A percentile compares a stretch with the other conserved stretches of the same genome.
Evolutionary conservation across 75 land plant species (phyloP).

Genomic region (Cryptomeria japonica): DNA sequence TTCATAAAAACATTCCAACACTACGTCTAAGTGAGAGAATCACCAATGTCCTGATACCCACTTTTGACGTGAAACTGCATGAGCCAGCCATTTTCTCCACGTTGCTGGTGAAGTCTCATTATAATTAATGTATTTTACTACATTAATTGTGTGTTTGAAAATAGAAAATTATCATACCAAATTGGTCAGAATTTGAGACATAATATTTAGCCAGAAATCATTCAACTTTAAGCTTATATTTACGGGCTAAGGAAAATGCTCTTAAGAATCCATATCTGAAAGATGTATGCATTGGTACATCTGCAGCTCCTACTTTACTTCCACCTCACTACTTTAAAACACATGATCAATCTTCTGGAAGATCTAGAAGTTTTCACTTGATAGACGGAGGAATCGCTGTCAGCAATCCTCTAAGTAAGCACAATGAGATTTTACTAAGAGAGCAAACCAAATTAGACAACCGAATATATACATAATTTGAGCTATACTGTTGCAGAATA

Average conservation of each 20-base stretch:
- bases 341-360: not conserved
- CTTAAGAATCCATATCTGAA: not conserved
- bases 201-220: no score
- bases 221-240: no score
- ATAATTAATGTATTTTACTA: no score
- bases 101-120: constrained; percentile 21
- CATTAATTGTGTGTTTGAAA: no score
- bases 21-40: constrained; percentile 40
- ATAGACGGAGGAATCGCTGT: constrained; percentile 27
- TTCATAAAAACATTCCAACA: constrained; percentile 21
- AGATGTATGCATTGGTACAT: constrained; percentile 15
- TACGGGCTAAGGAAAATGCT: not conserved
- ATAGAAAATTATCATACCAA: no score
- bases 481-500: no score
- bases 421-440: no score
- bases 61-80: constrained; percentile 50
- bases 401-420: constrained; percentile 21
- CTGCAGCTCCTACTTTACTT: constrained; percentile 39
- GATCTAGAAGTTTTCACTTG: not conserved
- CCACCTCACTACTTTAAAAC: constrained; percentile 20
- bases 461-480: no score
- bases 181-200: no score
- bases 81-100: constrained; percentile 64
- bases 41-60: constrained; percentile 55
- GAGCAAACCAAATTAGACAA: no score